Conservation (phyloP, 306 rosid species). For the Quercus variabilis region DNA sequence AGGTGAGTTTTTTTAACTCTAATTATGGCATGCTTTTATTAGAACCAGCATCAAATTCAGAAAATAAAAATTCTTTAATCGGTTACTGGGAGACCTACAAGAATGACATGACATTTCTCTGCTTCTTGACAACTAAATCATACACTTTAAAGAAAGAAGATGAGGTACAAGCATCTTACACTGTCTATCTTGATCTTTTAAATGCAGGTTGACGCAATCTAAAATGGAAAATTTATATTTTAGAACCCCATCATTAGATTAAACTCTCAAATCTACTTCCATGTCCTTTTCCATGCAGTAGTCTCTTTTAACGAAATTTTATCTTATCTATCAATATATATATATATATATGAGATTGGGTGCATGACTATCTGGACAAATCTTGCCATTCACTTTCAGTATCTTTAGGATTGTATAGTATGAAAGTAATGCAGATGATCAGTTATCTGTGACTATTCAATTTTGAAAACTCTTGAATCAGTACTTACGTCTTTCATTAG, state of each 20-base stretch:
- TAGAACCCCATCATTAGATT: neutral
- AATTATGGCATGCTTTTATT: conserved; percentile 14
- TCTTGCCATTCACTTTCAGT: neutral
- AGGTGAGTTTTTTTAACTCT: conserved; percentile 48
- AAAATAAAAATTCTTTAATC: neutral
- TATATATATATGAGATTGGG: neutral
- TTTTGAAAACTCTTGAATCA: neutral
- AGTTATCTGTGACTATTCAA: neutral
- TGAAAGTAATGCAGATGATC: neutral
- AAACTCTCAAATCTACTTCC: neutral
- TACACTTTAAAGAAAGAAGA: neutral
- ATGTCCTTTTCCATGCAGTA: too few relatives aligned
- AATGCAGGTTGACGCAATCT: neutral
- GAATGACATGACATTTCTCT: neutral
- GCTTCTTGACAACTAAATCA: neutral
- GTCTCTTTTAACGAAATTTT: too few relatives aligned
- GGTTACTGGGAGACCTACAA: neutral
- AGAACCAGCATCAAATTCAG: conserved; percentile 1
- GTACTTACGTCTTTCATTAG: conserved; percentile 14
- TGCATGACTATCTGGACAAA: neutral
- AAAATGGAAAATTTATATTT: neutral
- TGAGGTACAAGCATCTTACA: neutral
- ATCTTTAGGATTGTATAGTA: neutral
- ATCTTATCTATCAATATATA: too few relatives aligned
- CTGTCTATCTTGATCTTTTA: neutral